Conservation (phyloP, 306 rosid species). For the Fagus sylvatica region DNA sequence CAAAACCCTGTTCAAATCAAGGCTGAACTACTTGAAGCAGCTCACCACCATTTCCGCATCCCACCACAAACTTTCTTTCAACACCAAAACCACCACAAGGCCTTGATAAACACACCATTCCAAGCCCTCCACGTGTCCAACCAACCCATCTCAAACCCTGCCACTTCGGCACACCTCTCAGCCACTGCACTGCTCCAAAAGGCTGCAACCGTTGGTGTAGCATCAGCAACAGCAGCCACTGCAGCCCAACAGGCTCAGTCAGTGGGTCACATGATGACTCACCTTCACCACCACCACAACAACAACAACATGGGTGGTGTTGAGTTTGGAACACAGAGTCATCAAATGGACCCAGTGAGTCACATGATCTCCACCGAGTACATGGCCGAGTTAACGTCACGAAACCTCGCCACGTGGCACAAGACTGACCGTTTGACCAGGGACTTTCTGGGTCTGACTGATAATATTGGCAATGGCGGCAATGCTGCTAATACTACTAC, state of each 20-base stretch:
- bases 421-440: conserved; percentile 60
- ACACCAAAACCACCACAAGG: conserved; percentile 5
- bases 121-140: conserved; percentile 43
- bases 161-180: conserved; percentile 73
- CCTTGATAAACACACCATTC: conserved; percentile 46
- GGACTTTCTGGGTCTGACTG: conserved; percentile 85
- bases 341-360: conserved; percentile 37
- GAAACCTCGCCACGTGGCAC: conserved; percentile 47
- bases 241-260: conserved; percentile 32
- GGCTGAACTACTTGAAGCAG: conserved; percentile 16
- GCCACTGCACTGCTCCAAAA: conserved; percentile 92
- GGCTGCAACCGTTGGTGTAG: conserved; percentile 69
- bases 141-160: conserved; percentile 23
- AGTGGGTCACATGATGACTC: conserved; percentile 42
- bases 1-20: conserved; percentile 43
- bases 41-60: conserved; percentile 26
- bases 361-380: conserved; percentile 27
- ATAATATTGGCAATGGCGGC: conserved; percentile 13
- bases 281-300: neutral
- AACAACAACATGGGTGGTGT: conserved; percentile 5
- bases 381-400: conserved; percentile 33
- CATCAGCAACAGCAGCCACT: conserved; percentile 31
- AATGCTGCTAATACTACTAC: conserved; percentile 8
- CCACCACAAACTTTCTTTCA: conserved; percentile 30
- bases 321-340: conserved; percentile 38